Evolutionary conservation across 805 yeast species (phyloP).

Genomic region (Barnettozyma salicaria): DNA sequence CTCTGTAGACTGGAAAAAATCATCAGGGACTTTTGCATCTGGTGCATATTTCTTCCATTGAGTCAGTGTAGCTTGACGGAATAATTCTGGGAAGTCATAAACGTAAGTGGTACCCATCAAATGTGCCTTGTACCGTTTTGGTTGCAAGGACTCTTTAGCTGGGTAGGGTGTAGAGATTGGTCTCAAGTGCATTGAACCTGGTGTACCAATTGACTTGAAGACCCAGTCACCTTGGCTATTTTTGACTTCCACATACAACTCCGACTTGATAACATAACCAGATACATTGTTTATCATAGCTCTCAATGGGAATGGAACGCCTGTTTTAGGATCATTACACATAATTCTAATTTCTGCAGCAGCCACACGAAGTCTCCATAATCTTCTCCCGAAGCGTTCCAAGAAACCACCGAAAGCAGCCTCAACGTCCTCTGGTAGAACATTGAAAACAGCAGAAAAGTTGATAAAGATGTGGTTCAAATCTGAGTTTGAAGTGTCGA

Average conservation of each 20-base stretch:
- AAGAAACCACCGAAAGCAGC: conserved; percentile 96
- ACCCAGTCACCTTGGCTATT: conserved; percentile 94
- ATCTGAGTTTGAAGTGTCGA: conserved; percentile 92
- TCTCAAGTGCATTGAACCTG: conserved; percentile 97
- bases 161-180: conserved; percentile 95
- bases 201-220: conserved; percentile 88
- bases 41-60: conserved; percentile 74
- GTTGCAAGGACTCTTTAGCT: conserved; percentile 96
- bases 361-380: conserved; percentile 94
- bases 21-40: conserved; percentile 59
- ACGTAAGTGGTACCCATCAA: conserved; percentile 97
- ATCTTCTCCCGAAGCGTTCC: conserved; percentile 94
- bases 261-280: conserved; percentile 95
- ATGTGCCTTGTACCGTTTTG: conserved; percentile 98
- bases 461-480: conserved; percentile 95
- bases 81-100: conserved; percentile 97
- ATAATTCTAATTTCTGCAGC: conserved; percentile 97
- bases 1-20: conserved; percentile 73
- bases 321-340: conserved; percentile 83
- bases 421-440: conserved; percentile 92
- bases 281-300: conserved; percentile 95
- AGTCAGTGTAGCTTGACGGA: conserved; percentile 83
- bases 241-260: conserved; percentile 89
- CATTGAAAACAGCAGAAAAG: conserved; percentile 92
- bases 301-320: conserved; percentile 90